Evolutionary conservation across 2,329 filamentous ascomycete species (phyloP), one percentile per base, ranked within the genome.

Genomic region (Pseudopyrenochaeta lycopersici): DNA sequence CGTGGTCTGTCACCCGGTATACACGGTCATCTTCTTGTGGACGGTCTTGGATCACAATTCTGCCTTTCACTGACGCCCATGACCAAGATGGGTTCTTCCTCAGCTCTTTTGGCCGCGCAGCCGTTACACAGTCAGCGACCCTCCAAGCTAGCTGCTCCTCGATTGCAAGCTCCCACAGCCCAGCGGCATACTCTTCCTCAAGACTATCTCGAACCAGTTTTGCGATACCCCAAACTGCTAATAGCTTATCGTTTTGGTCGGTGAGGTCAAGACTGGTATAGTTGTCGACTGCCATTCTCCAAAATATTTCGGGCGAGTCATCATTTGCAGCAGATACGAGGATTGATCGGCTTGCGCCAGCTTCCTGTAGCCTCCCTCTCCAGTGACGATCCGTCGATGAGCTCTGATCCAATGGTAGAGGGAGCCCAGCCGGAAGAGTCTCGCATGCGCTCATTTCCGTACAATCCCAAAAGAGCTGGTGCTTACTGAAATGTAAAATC

Each of bases 91-190:
- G 62, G 17, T 49, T 50, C 15, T 10, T 20, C 6, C 17, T 20
- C 42, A 61, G 49, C 15, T 54, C 36, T 14, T 50, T 17, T 12
- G 49, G 39, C 15, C 57, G 47, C 15, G 29, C n/a, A 18, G 21
- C 33, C 21, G 12, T 32, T 15, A 5, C 33, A n/a, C 44, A 36
- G n/a, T 51, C 51, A 23, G 20, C 29, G 3, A 54, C 47, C 33
- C 51, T 53, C 67, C 66, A 71, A 10, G 62, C 61, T 17, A 71
- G 21, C 44, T 71, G 68, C 43, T 71, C 64, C 29, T 64, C 61
- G 1, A 71, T 44, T 14, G 45, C 45, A 1, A 23, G 9, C 7
- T 53, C 49, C 68, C 68, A 71, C 31, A 68, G 40, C 1, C 68
- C 67, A 14, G 35, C 58, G n/a, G 32, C 66, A 33, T 69, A 71